A percentile compares a stretch with the other conserved stretches of the same genome.
Conservation (phyloP, 306 rosid species). For the Alnus rubra region DNA sequence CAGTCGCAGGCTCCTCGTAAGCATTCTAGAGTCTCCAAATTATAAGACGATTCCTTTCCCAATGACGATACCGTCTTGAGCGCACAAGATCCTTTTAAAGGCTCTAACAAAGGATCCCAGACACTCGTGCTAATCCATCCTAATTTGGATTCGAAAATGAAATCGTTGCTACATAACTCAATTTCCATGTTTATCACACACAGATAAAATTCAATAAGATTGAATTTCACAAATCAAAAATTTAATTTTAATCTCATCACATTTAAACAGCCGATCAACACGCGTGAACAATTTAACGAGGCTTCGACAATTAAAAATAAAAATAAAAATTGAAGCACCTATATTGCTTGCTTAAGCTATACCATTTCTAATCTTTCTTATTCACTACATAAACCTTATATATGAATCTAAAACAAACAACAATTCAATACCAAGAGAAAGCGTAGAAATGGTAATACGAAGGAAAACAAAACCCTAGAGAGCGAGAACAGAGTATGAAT, state of each 20-base stretch:
- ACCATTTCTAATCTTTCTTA: too few relatives aligned
- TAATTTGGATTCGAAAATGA: neutral
- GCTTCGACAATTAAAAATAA: neutral
- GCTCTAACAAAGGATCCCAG: neutral
- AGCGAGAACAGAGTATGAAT: neutral
- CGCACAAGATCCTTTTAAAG: neutral
- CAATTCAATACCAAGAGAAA: neutral
- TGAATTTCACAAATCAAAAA: neutral
- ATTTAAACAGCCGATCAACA: neutral
- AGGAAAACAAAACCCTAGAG: neutral
- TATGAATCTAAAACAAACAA: neutral
- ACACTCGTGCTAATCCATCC: neutral
- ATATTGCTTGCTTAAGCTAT: too few relatives aligned
- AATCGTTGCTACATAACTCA: neutral
- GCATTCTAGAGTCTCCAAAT: neutral
- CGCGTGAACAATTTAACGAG: neutral
- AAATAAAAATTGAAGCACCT: too few relatives aligned
- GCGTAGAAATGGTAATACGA: neutral
- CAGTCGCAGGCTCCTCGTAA: neutral
- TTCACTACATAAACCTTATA: too few relatives aligned
- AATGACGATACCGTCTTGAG: neutral
- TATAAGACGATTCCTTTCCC: neutral
- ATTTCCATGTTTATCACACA: neutral
- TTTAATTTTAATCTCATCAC: neutral
- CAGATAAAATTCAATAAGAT: neutral